Conservation (phyloP, 768 basidiomycete genomes). For the Rhizopogon salebrosus region DNA sequence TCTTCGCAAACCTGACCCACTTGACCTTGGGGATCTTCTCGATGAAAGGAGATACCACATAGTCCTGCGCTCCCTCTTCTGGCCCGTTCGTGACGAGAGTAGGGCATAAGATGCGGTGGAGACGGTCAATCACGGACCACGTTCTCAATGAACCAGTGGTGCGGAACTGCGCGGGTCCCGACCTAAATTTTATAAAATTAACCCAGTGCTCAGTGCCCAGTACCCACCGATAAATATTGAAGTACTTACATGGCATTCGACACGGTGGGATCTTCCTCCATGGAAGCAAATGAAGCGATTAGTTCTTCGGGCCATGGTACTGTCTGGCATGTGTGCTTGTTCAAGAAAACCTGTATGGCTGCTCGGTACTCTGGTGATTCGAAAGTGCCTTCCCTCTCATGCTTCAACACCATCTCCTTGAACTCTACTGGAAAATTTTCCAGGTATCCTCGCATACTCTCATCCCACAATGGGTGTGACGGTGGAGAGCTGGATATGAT, state of each 20-base stretch:
- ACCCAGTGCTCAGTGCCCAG: too few species aligned
- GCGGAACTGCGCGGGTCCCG: constrained; percentile 30
- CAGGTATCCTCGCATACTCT: constrained; percentile 21
- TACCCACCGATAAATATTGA: too few species aligned
- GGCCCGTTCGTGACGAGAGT: constrained; percentile 35
- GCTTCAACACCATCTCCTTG: constrained; percentile 22
- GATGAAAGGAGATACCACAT: constrained; percentile 29
- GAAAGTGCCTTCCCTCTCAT: constrained; percentile 31
- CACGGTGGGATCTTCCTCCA: constrained; percentile 28
- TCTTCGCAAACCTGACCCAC: constrained; percentile 31
- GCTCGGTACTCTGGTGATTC: constrained; percentile 28
- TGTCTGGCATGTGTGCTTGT: constrained; percentile 30
- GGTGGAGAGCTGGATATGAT: constrained; percentile 29
- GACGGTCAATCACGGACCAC: constrained; percentile 42
- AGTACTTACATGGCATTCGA: constrained; percentile 27
- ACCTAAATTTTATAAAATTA: constrained; percentile 1
- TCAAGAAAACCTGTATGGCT: constrained; percentile 23
- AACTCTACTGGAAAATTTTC: constrained; percentile 22
- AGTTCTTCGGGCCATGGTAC: constrained; percentile 31
- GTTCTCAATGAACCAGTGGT: constrained; percentile 36
- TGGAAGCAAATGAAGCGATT: constrained; percentile 15
- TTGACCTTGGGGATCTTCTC: constrained; percentile 26
- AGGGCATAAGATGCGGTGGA: constrained; percentile 34
- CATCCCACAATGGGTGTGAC: constrained; percentile 23
- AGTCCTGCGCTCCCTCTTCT: constrained; percentile 35